A percentile compares a stretch with the other conserved stretches of the same genome.
These are phyloP conservation scores for Pseudogymnoascus sp. DNA, from an alignment of 2,329 filamentous ascomycete genomes.

Conservation along the genomic window DNA sequence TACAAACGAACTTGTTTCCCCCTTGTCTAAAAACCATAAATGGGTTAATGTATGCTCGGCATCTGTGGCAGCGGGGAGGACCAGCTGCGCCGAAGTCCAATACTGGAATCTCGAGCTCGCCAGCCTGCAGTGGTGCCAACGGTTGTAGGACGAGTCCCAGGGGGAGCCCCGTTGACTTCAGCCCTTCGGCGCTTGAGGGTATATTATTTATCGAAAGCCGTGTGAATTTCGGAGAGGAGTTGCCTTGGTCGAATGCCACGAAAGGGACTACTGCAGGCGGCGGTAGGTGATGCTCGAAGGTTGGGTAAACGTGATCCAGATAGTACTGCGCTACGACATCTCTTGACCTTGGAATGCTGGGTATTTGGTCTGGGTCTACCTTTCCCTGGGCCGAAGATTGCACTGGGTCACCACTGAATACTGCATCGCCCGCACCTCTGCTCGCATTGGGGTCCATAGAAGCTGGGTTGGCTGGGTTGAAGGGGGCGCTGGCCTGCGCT, in stretches of 20 bases:
- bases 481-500: constrained; percentile 47
- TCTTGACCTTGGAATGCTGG: constrained; percentile 79
- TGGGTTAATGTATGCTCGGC: constrained; percentile 94
- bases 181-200: constrained; percentile 70
- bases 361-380: constrained; percentile 87
- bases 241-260: constrained; percentile 92
- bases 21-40: constrained; percentile 97
- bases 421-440: constrained; percentile 21
- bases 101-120: constrained; percentile 81
- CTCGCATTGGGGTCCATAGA: constrained; percentile 26
- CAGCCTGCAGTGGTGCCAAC: constrained; percentile 71
- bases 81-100: constrained; percentile 90
- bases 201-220: constrained; percentile 91
- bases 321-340: constrained; percentile 79
- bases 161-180: constrained; percentile 73
- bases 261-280: constrained; percentile 84
- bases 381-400: constrained; percentile 61
- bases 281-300: constrained; percentile 87
- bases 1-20: constrained; percentile 95
- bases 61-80: constrained; percentile 84
- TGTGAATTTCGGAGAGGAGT: constrained; percentile 89
- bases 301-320: constrained; percentile 81
- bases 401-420: constrained; percentile 40
- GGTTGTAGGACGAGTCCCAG: constrained; percentile 86
- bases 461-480: constrained; percentile 37